These are phyloP conservation scores for Ophiocordyceps sinensis DNA, from an alignment of 2,329 filamentous ascomycete species.

Conservation along the genomic window DNA sequence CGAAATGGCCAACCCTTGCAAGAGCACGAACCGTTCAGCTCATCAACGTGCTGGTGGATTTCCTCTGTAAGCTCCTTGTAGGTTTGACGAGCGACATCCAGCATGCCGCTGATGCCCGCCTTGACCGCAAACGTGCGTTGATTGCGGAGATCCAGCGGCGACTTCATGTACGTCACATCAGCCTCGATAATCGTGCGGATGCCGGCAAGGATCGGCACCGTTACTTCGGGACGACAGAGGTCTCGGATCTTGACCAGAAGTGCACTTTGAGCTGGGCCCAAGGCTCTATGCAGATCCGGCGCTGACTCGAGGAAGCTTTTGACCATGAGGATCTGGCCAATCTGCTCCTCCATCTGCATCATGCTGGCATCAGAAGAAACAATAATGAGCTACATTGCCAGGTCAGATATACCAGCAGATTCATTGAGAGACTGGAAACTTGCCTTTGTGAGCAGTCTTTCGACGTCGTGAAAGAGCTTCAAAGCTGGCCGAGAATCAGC, in stretches of 20 bases:
- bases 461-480: constrained; percentile 61
- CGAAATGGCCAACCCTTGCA: neutral
- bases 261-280: constrained; percentile 47
- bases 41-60: constrained; percentile 53
- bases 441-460: constrained; percentile 65
- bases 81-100: constrained; percentile 77
- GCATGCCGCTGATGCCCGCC: constrained; percentile 67
- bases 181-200: constrained; percentile 64
- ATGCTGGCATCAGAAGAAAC: constrained; percentile 52
- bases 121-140: constrained; percentile 85
- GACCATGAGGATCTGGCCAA: constrained; percentile 76
- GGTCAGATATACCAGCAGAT: neutral
- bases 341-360: constrained; percentile 59
- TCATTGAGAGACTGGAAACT: neutral
- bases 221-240: constrained; percentile 50
- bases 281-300: constrained; percentile 49
- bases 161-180: constrained; percentile 63
- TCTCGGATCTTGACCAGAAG: constrained; percentile 55
- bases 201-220: constrained; percentile 43
- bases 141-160: constrained; percentile 74
- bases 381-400: constrained; percentile 50
- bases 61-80: constrained; percentile 83
- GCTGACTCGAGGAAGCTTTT: constrained; percentile 67
- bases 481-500: constrained; percentile 34
- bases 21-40: constrained; percentile 42